Evolutionary conservation across 2,329 filamentous ascomycete species (phyloP).

Genomic region (Claviceps digitariae): DNA sequence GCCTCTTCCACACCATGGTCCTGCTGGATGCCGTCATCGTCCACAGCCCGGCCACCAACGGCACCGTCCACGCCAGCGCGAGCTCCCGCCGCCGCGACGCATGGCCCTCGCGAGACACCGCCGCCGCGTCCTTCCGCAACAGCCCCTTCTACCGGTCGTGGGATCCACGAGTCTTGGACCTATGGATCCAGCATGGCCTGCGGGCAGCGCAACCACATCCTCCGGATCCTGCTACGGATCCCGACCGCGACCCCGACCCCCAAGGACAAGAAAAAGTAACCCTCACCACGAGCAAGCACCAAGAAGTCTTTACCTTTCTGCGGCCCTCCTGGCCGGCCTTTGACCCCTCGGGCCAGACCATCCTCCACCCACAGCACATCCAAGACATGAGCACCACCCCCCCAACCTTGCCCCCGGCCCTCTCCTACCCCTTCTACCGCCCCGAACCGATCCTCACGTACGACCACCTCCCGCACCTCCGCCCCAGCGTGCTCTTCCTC

Average conservation of each 20-base stretch:
- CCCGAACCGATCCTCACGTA: constrained; percentile 47
- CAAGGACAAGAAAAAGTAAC: constrained; percentile 41
- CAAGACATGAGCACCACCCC: constrained; percentile 34
- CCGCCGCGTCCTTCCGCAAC: constrained; percentile 50
- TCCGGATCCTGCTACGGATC: constrained; percentile 21
- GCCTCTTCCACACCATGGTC: constrained; percentile 61
- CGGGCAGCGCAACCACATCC: constrained; percentile 28
- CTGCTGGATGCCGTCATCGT: constrained; percentile 78
- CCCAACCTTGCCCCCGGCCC: neutral
- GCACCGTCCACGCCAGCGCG: constrained; percentile 34
- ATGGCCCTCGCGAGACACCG: constrained; percentile 66
- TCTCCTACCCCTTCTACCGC: constrained; percentile 47
- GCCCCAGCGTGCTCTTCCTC: constrained; percentile 55
- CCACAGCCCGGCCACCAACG: constrained; percentile 19
- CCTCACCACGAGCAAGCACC: constrained; percentile 69
- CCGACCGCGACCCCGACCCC: neutral
- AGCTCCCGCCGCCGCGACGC: constrained; percentile 63
- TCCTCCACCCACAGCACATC: constrained; percentile 26
- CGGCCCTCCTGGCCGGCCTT: constrained; percentile 42
- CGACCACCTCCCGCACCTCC: constrained; percentile 41
- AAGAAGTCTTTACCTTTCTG: constrained; percentile 63
- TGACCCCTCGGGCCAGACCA: constrained; percentile 20
- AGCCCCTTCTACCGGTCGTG: constrained; percentile 63
- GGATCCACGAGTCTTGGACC: constrained; percentile 66
- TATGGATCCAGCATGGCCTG: constrained; percentile 52